Evolutionary conservation across 2,329 filamentous ascomycete genomes (phyloP), one percentile per base, ranked within the genome.

Genomic region (Paracoccidioides lutzii): DNA sequence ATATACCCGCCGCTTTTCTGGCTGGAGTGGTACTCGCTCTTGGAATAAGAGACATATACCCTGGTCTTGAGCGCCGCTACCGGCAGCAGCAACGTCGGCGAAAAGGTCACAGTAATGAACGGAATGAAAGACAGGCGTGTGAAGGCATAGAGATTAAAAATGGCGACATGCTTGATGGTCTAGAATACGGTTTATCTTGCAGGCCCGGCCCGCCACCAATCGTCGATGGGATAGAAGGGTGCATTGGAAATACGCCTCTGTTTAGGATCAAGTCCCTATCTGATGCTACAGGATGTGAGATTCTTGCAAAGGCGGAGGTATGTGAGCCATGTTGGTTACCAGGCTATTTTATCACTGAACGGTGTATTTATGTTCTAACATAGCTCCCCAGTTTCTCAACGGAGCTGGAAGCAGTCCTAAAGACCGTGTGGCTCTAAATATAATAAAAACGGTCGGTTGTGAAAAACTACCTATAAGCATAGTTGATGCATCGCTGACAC

Each of bases 401-500:
- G 93, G 90, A 52, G 91, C 90, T 3, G 93, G 93, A 14, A 88
- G 88, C 64, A 93, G 87, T 63, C 90, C 93, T 43, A 98, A 98
- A 71, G 93, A 98, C 71, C 82, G 93, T 54, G 93, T 98, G 12
- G 93, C 93, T 1, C 78, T 97, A 41, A 87, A 81, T 71, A 94
- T 97, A 77, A 95, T 98, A 68, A 74, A 82, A 56, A 76, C 77
- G 67, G 78, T 78, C 70, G 57, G 61, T 57, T n/a, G 53, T 15
- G n/a, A 22, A 30, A 22, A 37, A n/a, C 28, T 45, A 6, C 7
- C 53, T 22, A n/a, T 48, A 32, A 38, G 12, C 32, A 57, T 22
- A 53, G 14, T 43, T 49, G 55, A 52, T 55, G 56, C 15, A 38
- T 7, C 52, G 49, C 43, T 59, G 37, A 59, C 52, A 45, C 22